Base-by-base conservation (phyloP, 176 grass and related monocot genomes). In the Guadua angustifolia region DNA sequence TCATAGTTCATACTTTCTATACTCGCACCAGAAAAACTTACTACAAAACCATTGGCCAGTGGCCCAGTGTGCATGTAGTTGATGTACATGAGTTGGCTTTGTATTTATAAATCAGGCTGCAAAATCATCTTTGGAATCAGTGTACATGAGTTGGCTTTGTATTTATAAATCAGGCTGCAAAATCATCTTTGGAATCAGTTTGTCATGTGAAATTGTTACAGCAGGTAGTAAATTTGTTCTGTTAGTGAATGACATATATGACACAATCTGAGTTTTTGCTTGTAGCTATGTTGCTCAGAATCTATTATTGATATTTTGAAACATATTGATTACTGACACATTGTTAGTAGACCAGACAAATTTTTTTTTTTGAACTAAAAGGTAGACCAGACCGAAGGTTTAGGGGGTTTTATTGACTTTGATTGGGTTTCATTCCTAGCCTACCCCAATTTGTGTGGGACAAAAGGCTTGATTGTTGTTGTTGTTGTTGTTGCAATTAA, bases 61-160 rank as follows among this genome's bases (percentile, higher is more conserved):
- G 18, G 38, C 22, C 49, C 36, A 43, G 38, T 43, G 18, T 6
- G 11, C 17, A 47, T 47, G 46, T 24, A 60, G 19, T 18, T 61
- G 59, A 65, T 58, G 51, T 24, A 13, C 25, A 51, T 25, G 65
- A 68, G 47, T 52, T 24, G 75, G 53, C 43, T 50, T 55, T 21
- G 29, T 59, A 39, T 78, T 56, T 78, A 21, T 49, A 79, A 58
- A 13, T 10, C 33, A 47, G 66, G 14, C 29, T 57, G 33, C 50
- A 71, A 71, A 82, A 81, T 33, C 51, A 82, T 32, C 16, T 53
- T 55, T 55, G 78, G 21, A 42, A 26, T 42, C n/a, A 55, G n/a
- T 42, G 51, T 24, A 13, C 25, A 51, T 25, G 65, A 68, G 47
- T 52, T 24, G 75, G 53, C 43, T 50, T 55, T 21, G 29, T 59